Evolutionary conservation across 208 protist species (phyloP), one percentile per base, ranked within the genome.

Genomic region (Herpetomonas samuelpessoai): DNA sequence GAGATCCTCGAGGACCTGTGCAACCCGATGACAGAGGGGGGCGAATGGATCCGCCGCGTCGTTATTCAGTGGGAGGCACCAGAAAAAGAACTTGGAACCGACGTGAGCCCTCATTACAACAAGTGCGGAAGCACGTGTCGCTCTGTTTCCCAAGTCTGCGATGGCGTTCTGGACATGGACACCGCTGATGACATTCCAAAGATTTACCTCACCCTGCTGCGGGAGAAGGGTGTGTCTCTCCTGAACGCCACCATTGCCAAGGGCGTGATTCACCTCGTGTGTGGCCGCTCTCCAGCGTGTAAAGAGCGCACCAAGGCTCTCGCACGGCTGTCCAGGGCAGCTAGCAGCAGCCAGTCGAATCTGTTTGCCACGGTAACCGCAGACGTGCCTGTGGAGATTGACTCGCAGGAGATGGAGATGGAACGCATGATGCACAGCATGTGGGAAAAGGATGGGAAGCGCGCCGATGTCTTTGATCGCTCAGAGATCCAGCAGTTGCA

Each of bases 391-490:
- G 66, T 71, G 31, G 54, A 71, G 38, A 82, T 88, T 27, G 68
- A 79, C 7, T 29, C 55, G 25, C 72, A 90, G 31, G 76, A 88
- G 45, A 65, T 83, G 56, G 74, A 92, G 29, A 63, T 91, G 53
- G 88, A 94, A 59, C 60, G 61, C 27, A 83, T 91, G 71, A 88
- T 92, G 74, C 68, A 87, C 62, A 68, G 71, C 3, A 74, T 88
- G 59, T 64, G 63, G 3, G 59, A 65, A 1, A 76, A 86, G 35
- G 68, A 84, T 26, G 70, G 74, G 9, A 61, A 71, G 44, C 58
- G 71, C 6, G 64, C 82, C 2, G 75, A 77, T 19, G 73, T 94
- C 24, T 90, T 88, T 28, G 68, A 69, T 7, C 79, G 84, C 29
- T 79, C 89, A 0, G 83, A 94, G 46, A 74, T 94, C 18, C 50